phyloP scores from a whole-genome alignment of 495 filamentous ascomycete species.

The Penicillium cinerascens region DNA sequence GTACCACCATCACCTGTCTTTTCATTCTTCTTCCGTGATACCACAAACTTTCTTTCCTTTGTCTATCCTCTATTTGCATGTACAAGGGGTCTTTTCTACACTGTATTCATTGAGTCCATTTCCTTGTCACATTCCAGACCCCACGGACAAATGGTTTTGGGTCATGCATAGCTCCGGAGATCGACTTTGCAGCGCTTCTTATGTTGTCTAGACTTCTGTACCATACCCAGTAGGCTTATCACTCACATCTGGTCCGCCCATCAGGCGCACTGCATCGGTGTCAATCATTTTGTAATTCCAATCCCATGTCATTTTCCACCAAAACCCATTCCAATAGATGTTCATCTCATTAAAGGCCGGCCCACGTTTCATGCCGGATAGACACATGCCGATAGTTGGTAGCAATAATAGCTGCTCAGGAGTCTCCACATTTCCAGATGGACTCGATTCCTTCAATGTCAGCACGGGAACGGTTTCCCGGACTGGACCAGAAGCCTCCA shows the following conservation, averaged over 20 bases:
- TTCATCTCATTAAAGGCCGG: conserved; percentile 4
- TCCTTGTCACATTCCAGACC: conserved; percentile 21
- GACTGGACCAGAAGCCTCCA: conserved; percentile 25
- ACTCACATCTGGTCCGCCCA: conserved; percentile 27
- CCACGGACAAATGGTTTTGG: conserved; percentile 15
- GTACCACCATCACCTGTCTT: conserved; percentile 11
- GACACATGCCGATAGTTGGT: conserved; percentile 29
- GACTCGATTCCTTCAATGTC: conserved; percentile 4
- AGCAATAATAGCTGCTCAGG: conserved; percentile 25
- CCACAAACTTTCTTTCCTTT: conserved; percentile 14
- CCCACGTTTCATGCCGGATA: not conserved
- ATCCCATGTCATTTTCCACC: conserved; percentile 33
- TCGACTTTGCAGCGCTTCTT: conserved; percentile 19
- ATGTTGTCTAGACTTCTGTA: conserved; percentile 27
- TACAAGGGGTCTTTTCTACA: conserved; percentile 12
- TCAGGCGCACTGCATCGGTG: conserved; percentile 30
- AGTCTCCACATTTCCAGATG: not conserved
- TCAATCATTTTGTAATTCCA: conserved; percentile 48
- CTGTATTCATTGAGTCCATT: conserved; percentile 17
- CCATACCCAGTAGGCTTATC: conserved; percentile 17
- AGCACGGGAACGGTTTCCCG: conserved; percentile 44
- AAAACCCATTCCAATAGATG: conserved; percentile 7
- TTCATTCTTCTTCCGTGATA: conserved; percentile 18
- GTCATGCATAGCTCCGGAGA: conserved; percentile 29
- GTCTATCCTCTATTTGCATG: conserved; percentile 3